phyloP scores from a whole-genome alignment of 768 basidiomycete species.

The Cantharellus anzutake region DNA sequence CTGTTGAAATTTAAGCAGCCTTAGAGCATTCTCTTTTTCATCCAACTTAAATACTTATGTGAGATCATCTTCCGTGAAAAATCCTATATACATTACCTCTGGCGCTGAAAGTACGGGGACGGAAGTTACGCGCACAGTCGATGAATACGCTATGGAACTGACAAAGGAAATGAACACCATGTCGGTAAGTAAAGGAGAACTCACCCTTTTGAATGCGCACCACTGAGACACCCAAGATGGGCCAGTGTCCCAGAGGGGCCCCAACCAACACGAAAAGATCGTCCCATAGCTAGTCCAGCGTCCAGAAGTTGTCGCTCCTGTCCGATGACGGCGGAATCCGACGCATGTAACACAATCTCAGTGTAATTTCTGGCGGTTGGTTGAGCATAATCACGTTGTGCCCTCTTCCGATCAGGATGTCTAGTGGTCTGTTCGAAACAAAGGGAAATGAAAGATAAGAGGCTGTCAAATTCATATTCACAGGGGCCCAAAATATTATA shows the following conservation, averaged over 20 bases:
- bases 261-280: slow-evolving; percentile 84
- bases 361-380: slow-evolving; percentile 2
- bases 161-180: neutral
- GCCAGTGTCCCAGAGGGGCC: slow-evolving; percentile 61
- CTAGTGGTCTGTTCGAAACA: too few species aligned
- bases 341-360: slow-evolving; percentile 15
- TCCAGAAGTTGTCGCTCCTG: slow-evolving; percentile 53
- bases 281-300: slow-evolving; percentile 68
- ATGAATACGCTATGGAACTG: neutral
- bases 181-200: neutral
- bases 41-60: slow-evolving; percentile 19
- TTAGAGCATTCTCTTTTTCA: slow-evolving; percentile 26
- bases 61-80: slow-evolving; percentile 29
- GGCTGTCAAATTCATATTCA: too few species aligned
- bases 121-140: neutral
- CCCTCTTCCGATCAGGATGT: too few species aligned
- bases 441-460: too few species aligned
- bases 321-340: slow-evolving; percentile 43
- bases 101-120: slow-evolving; percentile 16
- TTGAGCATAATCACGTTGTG: neutral
- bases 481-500: too few species aligned
- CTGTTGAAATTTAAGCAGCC: slow-evolving; percentile 60
- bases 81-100: slow-evolving; percentile 33
- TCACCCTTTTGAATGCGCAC: neutral
- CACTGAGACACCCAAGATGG: slow-evolving; percentile 46